Conservation (phyloP, 495 filamentous ascomycete species). For the Xanthoparmelia taractica region DNA sequence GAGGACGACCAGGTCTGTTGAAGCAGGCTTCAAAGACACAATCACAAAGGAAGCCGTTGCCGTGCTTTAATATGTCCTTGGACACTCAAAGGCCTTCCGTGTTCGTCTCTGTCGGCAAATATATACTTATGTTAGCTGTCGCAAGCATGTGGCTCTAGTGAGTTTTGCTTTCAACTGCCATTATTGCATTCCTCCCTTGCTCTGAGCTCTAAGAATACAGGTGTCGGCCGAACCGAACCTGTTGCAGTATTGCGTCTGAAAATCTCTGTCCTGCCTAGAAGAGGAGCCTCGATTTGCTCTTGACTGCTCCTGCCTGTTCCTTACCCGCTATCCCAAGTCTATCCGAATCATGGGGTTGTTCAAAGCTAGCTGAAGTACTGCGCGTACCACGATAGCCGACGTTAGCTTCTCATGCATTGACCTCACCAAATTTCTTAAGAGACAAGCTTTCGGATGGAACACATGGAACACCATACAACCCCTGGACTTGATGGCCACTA, state of each 20-base stretch:
- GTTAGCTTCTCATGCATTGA: conserved; percentile 13
- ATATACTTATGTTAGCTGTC: neutral
- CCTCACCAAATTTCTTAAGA: neutral
- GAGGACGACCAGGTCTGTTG: neutral
- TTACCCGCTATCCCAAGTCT: conserved; percentile 10
- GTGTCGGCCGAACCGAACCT: conserved; percentile 12
- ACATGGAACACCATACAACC: neutral
- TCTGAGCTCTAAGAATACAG: conserved; percentile 12
- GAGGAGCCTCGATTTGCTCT: neutral
- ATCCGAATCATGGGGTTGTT: conserved; percentile 5
- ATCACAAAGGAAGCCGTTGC: neutral
- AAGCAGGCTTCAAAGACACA: too few species aligned
- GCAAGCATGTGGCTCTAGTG: neutral
- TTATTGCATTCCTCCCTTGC: conserved; percentile 3
- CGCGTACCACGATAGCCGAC: conserved; percentile 11
- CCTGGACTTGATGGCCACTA: neutral
- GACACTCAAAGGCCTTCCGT: neutral
- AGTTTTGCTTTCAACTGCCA: neutral
- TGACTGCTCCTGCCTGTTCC: neutral
- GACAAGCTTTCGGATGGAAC: neutral
- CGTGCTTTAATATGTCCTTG: neutral
- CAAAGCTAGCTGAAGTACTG: conserved; percentile 1
- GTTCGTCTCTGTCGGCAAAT: neutral
- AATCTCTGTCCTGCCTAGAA: conserved; percentile 5
- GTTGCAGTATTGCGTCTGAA: conserved; percentile 15